Base-by-base conservation (phyloP, 352 stramenopile genomes). In the Vaucheria bursata region DNA sequence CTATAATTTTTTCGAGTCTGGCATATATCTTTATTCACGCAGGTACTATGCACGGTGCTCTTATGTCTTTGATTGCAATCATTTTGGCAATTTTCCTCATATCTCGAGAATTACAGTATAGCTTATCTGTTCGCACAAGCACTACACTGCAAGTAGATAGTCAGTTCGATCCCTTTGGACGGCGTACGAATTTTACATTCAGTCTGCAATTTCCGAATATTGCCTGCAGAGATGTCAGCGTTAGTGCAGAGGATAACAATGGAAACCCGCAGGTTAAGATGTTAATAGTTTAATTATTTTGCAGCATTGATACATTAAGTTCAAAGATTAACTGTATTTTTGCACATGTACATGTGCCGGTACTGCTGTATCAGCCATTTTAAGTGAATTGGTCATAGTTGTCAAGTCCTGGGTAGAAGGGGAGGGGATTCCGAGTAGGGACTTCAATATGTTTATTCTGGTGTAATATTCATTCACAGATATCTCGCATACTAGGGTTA, bases 211-310 rank as follows among this genome's bases (percentile, higher is more conserved):
- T 81, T 67, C 29, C 76, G 6, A 68, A 73, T 8, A 81, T 81
- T 8, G 34, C 49, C 1, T 81, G 76, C 38, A 6, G 8, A 25
- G 29, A 78, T 8, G 74, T 81, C 4, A 79, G 69, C 29, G 8
- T 81, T 33, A 89, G 93, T 80, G 88, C 88, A 34, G 87, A 90
- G 70, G 89, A 94, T 86, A 84, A 88, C 18, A 85, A 78, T 1
- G 89, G 89, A 37, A 86, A 90, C 45, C 71, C 79, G 18, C 74
- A 83, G 31, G n/a, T n/a, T n/a, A n/a, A n/a, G n/a, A n/a, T n/a
- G n/a, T n/a, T n/a, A n/a, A n/a, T n/a, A n/a, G n/a, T n/a, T n/a
- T n/a, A n/a, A n/a, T n/a, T n/a, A n/a, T n/a, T n/a, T n/a, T n/a
- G n/a, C n/a, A n/a, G n/a, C n/a, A n/a, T n/a, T n/a, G n/a, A n/a